Evolutionary conservation across 768 basidiomycete genomes (phyloP).

Genomic region (Saitozyma sp.): DNA sequence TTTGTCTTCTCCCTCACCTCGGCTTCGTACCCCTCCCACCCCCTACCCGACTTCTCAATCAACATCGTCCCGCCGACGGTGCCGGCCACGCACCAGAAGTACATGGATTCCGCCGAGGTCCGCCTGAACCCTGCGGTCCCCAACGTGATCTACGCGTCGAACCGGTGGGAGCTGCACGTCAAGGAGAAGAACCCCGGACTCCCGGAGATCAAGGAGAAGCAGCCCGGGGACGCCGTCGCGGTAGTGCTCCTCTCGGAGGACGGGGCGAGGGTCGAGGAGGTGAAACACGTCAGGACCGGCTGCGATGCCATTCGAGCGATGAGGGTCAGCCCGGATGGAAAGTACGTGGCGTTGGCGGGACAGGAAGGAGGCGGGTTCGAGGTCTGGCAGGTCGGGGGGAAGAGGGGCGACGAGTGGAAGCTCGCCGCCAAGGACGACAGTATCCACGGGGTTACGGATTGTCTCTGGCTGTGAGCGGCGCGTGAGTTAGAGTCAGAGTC

Average conservation of each 20-base stretch:
- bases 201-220: constrained; percentile 8
- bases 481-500: not conserved
- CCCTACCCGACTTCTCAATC: constrained; percentile 36
- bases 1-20: constrained; percentile 36
- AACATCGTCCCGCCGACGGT: constrained; percentile 40
- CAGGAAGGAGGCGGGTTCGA: constrained; percentile 47
- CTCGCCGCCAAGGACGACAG: constrained; percentile 43
- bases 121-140: constrained; percentile 31
- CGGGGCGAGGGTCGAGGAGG: constrained; percentile 33
- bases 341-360: constrained; percentile 45
- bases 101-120: constrained; percentile 46
- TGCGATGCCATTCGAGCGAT: constrained; percentile 45
- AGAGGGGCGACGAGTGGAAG: constrained; percentile 42
- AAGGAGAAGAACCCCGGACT: constrained; percentile 28
- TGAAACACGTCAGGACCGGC: constrained; percentile 40
- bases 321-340: constrained; percentile 46
- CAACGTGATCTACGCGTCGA: constrained; percentile 45
- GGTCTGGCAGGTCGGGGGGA: constrained; percentile 39
- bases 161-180: constrained; percentile 44
- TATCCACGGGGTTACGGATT: constrained; percentile 34
- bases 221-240: constrained; percentile 44
- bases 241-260: constrained; percentile 37
- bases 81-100: constrained; percentile 25
- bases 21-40: constrained; percentile 24
- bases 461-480: constrained; percentile 27